phyloP scores from a whole-genome alignment of 495 filamentous ascomycete genomes.

The Glarea lozoyensis region DNA sequence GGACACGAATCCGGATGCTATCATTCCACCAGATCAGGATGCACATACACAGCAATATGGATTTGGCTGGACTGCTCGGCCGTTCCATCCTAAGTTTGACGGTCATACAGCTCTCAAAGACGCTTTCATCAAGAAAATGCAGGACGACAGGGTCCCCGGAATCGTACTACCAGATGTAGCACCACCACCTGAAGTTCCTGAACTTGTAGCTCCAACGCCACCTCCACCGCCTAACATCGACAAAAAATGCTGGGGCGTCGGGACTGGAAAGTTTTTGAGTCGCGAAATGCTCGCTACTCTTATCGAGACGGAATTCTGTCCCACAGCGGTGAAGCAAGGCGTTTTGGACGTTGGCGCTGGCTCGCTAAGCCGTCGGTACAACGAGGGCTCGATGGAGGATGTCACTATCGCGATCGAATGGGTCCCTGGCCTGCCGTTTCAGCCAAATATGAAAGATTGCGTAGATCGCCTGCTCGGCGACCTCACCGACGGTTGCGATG shows the following conservation, averaged over 20 bases:
- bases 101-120: conserved; percentile 2
- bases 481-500: neutral
- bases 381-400: neutral
- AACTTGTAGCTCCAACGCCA: neutral
- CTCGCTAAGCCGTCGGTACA: neutral
- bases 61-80: conserved; percentile 3
- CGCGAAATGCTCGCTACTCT: neutral
- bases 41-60: conserved; percentile 1
- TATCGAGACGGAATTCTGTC: neutral
- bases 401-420: neutral
- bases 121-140: conserved; percentile 1
- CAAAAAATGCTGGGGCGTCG: neutral
- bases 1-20: neutral
- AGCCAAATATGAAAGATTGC: neutral
- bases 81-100: conserved; percentile 1
- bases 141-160: neutral
- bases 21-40: neutral
- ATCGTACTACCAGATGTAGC: too few relatives aligned
- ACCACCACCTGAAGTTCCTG: neutral
- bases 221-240: neutral
- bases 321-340: neutral
- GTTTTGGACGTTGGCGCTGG: neutral
- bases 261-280: neutral
- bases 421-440: neutral
- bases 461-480: neutral